Evolutionary conservation across 805 yeast species (phyloP).

Genomic region (Teunomyces lycoperdinae): DNA sequence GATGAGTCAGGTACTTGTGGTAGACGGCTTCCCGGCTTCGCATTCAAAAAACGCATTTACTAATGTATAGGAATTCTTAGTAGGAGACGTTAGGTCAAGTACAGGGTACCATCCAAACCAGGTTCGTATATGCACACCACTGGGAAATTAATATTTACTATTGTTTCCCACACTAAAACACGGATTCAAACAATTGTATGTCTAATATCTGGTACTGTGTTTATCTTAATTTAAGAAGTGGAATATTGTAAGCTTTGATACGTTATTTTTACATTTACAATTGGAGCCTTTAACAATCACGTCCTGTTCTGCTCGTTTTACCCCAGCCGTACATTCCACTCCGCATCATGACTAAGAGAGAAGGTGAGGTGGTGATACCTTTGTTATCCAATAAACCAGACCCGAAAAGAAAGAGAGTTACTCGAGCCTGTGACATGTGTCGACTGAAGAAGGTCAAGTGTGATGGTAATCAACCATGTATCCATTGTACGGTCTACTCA

Average conservation of each 20-base stretch:
- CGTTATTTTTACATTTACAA: no score
- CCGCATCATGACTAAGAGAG: background rate
- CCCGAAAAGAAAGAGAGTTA: slow-evolving; percentile 58
- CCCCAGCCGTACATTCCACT: background rate
- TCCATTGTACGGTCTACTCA: slow-evolving; percentile 82
- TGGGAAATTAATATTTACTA: background rate
- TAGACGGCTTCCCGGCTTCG: no score
- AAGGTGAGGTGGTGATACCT: background rate
- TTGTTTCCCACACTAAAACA: background rate
- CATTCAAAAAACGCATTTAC: no score
- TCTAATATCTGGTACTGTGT: no score
- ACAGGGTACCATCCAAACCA: background rate
- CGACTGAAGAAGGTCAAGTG: slow-evolving; percentile 75
- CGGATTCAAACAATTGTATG: background rate
- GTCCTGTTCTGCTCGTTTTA: no score
- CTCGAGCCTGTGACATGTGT: slow-evolving; percentile 75
- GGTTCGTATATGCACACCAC: background rate
- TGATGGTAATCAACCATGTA: slow-evolving; percentile 76
- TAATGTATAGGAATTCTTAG: no score
- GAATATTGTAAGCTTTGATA: no score
- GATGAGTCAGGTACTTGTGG: no score
- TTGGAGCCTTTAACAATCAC: no score
- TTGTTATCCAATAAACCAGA: slow-evolving; percentile 18
- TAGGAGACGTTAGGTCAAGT: background rate
- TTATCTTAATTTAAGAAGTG: no score